Base-by-base conservation (phyloP, 805 yeast species). In the Pichia manshurica region DNA sequence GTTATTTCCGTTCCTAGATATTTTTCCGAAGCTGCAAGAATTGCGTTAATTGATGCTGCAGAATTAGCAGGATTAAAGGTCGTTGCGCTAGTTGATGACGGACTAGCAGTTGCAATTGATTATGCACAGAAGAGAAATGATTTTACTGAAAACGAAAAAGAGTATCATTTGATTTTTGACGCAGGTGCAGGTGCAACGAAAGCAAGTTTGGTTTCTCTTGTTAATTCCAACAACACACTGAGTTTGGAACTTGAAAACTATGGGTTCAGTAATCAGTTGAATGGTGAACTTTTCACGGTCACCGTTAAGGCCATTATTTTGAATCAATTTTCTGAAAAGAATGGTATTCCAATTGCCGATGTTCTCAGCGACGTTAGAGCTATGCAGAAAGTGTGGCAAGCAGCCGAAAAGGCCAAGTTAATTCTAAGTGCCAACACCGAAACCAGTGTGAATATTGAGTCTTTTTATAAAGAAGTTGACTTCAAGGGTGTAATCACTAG, bases 111-210 rank as follows among this genome's bases (percentile, higher is more conserved):
- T 15, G 96, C 95, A 1, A 66, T 87, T 39, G 87, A 88, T 59
- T 90, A 79, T 62, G 87, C 87, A 1, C 72, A 85, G 29, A 61
- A 63, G 7, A 73, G 79, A 43, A 47, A 40, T 4, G 70, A 71
- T 28, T 75, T 75, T 51, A 64, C 66, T 32, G 57, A 59, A 12
- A 16, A 40, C 9, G 73, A 71, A 3, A 75, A 72, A 47, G 79
- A 78, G 56, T 74, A 79, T 58, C 86, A 86, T 60, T 61, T 88
- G 43, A 75, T 93, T 32, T 88, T 83, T 61, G 99, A 93, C 63
- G 78, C 86, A 77, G 99, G 99, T 41, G 91, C 96, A 5, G 95
- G 95, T 1, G 82, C 95, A 0, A 85, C 95, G 0, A 79, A 82
- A 47, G 95, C 96, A 1, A 85, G 98, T 0, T 68, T 93, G n/a